Conservation (phyloP, 1,284 basidiomycete species). For the Tylopilus sp. region DNA sequence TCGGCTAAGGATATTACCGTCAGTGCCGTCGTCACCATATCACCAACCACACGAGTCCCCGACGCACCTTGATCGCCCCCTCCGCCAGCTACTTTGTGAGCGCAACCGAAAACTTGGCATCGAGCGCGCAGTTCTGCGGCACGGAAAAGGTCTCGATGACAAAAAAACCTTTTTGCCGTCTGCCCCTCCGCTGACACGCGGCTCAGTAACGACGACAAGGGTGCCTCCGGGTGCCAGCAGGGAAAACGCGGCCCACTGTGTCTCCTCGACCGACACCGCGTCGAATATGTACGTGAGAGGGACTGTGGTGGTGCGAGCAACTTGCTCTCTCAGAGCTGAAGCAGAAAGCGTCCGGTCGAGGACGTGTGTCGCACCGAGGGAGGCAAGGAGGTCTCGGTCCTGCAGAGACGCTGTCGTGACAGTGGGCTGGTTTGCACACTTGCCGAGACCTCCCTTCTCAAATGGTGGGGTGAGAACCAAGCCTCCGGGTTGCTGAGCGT, state of each 20-base stretch:
- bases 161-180: constrained; percentile 4
- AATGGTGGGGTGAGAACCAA: constrained; percentile 22
- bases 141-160: constrained; percentile 7
- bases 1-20: constrained; percentile 9
- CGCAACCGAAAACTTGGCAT: constrained; percentile 6
- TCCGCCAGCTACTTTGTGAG: constrained; percentile 19
- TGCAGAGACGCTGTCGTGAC: constrained; percentile 39
- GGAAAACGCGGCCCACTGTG: constrained; percentile 5
- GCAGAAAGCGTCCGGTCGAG: constrained; percentile 31
- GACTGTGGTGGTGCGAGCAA: constrained; percentile 5
- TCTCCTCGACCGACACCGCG: constrained; percentile 19
- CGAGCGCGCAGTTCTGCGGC: constrained; percentile 13
- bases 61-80: constrained; percentile 19
- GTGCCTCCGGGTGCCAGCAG: constrained; percentile 13
- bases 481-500: constrained; percentile 16
- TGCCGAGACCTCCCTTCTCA: constrained; percentile 22
- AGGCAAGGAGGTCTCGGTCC: constrained; percentile 35
- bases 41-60: too few relatives aligned
- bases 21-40: neutral
- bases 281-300: constrained; percentile 19
- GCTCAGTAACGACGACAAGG: constrained; percentile 6
- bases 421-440: constrained; percentile 35
- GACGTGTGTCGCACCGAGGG: constrained; percentile 42
- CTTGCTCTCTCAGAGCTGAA: constrained; percentile 2
- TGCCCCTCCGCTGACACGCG: constrained; percentile 1